Evolutionary conservation across 2,329 filamentous ascomycete species (phyloP), one percentile per base, ranked within the genome.

Genomic region (Ilyonectria mors-panacis): DNA sequence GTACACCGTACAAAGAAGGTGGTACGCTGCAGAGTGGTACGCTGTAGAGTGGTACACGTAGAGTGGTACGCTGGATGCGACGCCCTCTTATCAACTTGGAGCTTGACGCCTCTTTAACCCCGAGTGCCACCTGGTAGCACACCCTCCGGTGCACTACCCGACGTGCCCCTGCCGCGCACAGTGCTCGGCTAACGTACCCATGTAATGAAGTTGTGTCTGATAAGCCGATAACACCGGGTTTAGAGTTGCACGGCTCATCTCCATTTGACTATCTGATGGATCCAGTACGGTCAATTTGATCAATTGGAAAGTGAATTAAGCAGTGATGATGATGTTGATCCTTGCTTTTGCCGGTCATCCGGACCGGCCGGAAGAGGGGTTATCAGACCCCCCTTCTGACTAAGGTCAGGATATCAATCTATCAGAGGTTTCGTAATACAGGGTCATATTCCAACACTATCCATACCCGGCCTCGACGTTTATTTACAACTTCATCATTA

Each of bases 81-180:
- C 30, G 17, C 19, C 33, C 60, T 23, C 17, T 37, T 53, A 55
- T 44, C 50, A 19, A 42, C 39, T 42, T 19, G 39, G 15, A n/a
- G 39, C 26, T 35, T 26, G 19, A 33, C 17, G 33, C 26, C 50
- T 53, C 48, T 45, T 45, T 23, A 23, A 21, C 19, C 3, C 42
- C 21, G 21, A 26, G 21, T 12, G 4, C 28, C n/a, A 13, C 37
- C 15, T 5, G 37, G 6, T 6, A n/a, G 15, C 15, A 42, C 39
- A 42, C 39, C 17, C 39, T n/a, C n/a, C 6, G 45, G 61, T 63
- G 54, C 59, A 33, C 56, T 63, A 63, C 6, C 59, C 59, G 59
- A 57, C 53, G 59, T 33, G 42, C 44, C 33, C n/a, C 21, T 53
- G n/a, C 48, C 15, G 48, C 26, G 19, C 28, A 53, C 42, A 7